A percentile compares a stretch with the other conserved stretches of the same genome.
phyloP scores from a whole-genome alignment of 768 basidiomycete genomes.

The Rhodotorula diobovata region DNA sequence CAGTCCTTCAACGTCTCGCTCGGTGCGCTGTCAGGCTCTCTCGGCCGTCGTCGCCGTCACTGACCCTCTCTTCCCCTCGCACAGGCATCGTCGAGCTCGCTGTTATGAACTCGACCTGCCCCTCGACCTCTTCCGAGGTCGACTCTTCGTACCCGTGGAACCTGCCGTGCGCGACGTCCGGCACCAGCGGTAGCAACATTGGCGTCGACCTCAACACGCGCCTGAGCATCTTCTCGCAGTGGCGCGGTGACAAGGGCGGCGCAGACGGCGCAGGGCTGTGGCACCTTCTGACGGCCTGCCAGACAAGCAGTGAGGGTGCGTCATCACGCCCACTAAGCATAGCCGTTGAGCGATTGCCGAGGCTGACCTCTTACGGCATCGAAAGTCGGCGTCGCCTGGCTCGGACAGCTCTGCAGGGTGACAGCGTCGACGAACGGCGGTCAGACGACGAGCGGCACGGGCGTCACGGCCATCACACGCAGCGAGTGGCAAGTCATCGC shows the following conservation, averaged over 20 bases:
- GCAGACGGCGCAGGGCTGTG: slow-evolving; percentile 70
- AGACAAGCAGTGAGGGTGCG: slow-evolving; percentile 66
- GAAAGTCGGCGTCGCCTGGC: slow-evolving; percentile 70
- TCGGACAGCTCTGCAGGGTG: slow-evolving; percentile 62
- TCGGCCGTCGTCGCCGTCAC: too few species aligned
- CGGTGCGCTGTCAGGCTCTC: slow-evolving; percentile 47
- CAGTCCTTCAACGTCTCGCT: slow-evolving; percentile 77
- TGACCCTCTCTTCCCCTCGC: neutral
- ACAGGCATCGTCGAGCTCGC: slow-evolving; percentile 63
- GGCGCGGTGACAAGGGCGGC: slow-evolving; percentile 68
- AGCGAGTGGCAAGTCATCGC: slow-evolving; percentile 79
- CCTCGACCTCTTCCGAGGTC: slow-evolving; percentile 54
- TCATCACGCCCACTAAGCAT: neutral
- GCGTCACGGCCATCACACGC: slow-evolving; percentile 68
- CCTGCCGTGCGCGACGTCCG: slow-evolving; percentile 55
- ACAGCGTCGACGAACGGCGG: slow-evolving; percentile 40
- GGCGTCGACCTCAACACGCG: slow-evolving; percentile 61
- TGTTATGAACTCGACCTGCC: slow-evolving; percentile 67
- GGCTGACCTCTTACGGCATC: neutral
- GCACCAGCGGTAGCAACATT: neutral
- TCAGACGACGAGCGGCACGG: slow-evolving; percentile 68
- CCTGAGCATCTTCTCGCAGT: slow-evolving; percentile 71
- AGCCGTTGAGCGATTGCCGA: neutral
- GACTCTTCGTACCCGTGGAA: slow-evolving; percentile 63
- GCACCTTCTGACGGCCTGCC: slow-evolving; percentile 82